Conservation (phyloP, 139 green algal genomes). For the Micractinium conductrix region DNA sequence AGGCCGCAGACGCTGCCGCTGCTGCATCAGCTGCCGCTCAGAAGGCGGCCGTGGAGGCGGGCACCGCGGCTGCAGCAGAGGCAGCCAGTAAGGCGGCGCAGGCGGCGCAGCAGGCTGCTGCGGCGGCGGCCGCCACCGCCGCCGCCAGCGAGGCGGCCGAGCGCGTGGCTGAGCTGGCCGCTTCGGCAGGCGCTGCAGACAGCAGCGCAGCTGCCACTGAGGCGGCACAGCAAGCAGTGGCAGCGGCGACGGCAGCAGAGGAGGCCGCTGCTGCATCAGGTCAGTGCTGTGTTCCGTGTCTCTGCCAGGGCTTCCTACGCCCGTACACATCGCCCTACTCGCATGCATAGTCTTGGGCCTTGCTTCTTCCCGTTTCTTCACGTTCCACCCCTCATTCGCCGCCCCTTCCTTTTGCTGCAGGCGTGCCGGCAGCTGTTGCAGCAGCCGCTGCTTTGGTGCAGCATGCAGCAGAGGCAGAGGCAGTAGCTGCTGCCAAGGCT, state of each 20-base stretch:
- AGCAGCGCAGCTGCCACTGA: neutral
- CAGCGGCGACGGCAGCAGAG: neutral
- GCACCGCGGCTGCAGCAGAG: conserved; percentile 3
- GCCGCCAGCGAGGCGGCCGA: neutral
- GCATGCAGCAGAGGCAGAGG: neutral
- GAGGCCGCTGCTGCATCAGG: neutral
- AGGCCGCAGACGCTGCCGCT: conserved; percentile 8
- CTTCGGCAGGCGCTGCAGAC: neutral
- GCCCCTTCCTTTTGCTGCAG: neutral
- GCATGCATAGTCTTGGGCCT: too few species aligned
- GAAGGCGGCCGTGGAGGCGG: neutral
- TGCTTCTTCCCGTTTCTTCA: too few species aligned
- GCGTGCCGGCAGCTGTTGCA: neutral
- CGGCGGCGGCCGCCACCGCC: neutral
- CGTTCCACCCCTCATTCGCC: too few species aligned
- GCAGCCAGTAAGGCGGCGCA: neutral
- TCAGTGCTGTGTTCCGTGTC: neutral
- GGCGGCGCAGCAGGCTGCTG: neutral
- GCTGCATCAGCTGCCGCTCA: neutral
- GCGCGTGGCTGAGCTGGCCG: neutral
- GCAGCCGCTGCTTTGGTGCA: neutral
- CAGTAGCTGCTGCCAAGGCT: neutral
- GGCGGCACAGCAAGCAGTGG: conserved; percentile 15
- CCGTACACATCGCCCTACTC: too few species aligned
- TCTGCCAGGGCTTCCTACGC: too few species aligned